These are phyloP conservation scores for Carex arenaria DNA, from an alignment of 202 grass and related monocot genomes.

Conservation along the genomic window DNA sequence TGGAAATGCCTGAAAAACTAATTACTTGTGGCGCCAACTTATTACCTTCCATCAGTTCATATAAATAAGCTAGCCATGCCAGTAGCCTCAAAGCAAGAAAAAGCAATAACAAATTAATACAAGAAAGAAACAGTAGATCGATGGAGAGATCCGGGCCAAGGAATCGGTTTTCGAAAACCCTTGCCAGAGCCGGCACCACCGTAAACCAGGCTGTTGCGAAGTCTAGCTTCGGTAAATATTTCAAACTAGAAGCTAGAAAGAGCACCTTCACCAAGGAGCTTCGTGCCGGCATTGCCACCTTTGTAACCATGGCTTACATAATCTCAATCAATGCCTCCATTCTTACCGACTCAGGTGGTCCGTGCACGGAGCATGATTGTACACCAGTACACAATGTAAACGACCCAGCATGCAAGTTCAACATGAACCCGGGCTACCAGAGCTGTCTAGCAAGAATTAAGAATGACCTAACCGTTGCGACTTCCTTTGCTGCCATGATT, in stretches of 20 bases:
- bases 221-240: slow-evolving; percentile 42
- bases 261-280: slow-evolving; percentile 77
- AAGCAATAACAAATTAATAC: not conserved
- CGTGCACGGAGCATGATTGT: slow-evolving; percentile 56
- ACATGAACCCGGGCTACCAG: slow-evolving; percentile 36
- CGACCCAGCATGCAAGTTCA: slow-evolving; percentile 33
- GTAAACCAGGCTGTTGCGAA: slow-evolving; percentile 45
- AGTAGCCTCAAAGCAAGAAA: not conserved
- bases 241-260: slow-evolving; percentile 65
- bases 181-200: slow-evolving; percentile 15
- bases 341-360: slow-evolving; percentile 70
- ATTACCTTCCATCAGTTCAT: too few relatives aligned
- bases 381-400: slow-evolving; percentile 4
- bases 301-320: slow-evolving; percentile 91
- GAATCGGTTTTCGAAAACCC: slow-evolving; percentile 5
- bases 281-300: slow-evolving; percentile 61
- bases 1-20: too few relatives aligned
- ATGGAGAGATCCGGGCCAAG: slow-evolving; percentile 26
- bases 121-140: not conserved
- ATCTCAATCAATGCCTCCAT: slow-evolving; percentile 75
- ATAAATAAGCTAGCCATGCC: not conserved
- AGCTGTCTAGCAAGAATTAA: slow-evolving; percentile 47
- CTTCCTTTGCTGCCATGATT: slow-evolving; percentile 37
- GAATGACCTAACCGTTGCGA: slow-evolving; percentile 63
- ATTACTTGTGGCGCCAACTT: too few relatives aligned